A percentile compares a stretch with the other conserved stretches of the same genome.
Evolutionary conservation across 2,329 filamentous ascomycete species (phyloP).

Genomic region (Alternaria tenuissima): DNA sequence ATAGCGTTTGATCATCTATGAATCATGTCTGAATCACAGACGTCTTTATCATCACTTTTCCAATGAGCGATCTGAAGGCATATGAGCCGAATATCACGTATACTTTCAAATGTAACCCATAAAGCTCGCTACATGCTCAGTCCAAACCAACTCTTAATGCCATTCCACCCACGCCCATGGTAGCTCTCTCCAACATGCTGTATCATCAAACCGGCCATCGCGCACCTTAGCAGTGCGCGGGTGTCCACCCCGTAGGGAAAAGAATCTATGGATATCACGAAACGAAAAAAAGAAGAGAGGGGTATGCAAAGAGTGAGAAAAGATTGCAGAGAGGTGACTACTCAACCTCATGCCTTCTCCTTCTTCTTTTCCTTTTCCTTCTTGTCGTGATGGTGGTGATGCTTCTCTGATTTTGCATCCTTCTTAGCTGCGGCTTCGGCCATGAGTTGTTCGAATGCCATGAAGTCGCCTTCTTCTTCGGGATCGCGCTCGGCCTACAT

Average conservation of each 20-base stretch:
- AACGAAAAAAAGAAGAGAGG: constrained; percentile 21
- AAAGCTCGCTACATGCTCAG: not conserved
- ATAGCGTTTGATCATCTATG: not conserved
- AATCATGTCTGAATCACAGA: not conserved
- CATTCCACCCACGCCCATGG: not conserved
- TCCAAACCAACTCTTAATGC: not conserved
- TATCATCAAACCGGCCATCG: not conserved
- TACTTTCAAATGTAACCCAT: not conserved
- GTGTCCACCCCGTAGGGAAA: constrained; percentile 3
- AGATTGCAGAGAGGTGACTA: not conserved
- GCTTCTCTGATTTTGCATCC: constrained; percentile 78
- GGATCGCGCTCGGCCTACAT: constrained; percentile 82
- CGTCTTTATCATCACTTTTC: not conserved
- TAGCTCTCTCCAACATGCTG: not conserved
- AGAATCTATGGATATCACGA: constrained; percentile 44
- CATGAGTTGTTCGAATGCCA: constrained; percentile 98
- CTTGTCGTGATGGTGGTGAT: constrained; percentile 64
- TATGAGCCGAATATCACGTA: not conserved
- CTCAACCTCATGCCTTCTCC: constrained; percentile 29
- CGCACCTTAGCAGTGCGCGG: not conserved
- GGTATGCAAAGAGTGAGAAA: not conserved
- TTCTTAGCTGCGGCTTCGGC: constrained; percentile 97
- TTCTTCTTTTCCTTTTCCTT: constrained; percentile 42
- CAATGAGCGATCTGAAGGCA: not conserved
- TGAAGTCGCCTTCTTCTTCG: constrained; percentile 97